Conservation (phyloP, 2,329 filamentous ascomycete genomes). For the Trematosphaeria pertusa region DNA sequence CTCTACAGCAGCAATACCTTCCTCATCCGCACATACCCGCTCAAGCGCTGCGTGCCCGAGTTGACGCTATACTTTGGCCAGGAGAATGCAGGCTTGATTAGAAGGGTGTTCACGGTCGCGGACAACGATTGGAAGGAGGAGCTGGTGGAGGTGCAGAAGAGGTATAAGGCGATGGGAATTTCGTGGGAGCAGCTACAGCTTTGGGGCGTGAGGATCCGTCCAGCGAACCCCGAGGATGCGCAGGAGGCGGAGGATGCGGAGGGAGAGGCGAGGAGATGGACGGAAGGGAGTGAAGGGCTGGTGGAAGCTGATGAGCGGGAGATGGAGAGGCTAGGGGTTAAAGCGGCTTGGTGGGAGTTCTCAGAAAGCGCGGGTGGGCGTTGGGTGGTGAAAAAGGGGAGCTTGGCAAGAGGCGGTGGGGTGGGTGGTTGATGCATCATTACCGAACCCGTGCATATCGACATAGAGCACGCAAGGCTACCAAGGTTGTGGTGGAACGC, state of each 20-base stretch:
- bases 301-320: background rate
- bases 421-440: too few relatives aligned
- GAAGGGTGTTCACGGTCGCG: slow-evolving; percentile 6
- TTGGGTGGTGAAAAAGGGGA: too few relatives aligned
- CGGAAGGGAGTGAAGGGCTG: background rate
- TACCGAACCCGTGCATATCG: too few relatives aligned
- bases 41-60: background rate
- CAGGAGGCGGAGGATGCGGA: background rate
- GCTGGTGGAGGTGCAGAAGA: background rate
- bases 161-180: background rate
- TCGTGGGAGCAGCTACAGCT: background rate
- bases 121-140: background rate
- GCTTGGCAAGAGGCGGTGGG: too few relatives aligned
- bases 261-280: background rate
- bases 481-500: too few relatives aligned
- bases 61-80: slow-evolving; percentile 3
- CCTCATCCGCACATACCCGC: slow-evolving; percentile 4
- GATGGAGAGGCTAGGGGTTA: too few relatives aligned
- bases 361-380: too few relatives aligned
- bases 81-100: slow-evolving; percentile 8
- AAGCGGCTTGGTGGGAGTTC: too few relatives aligned
- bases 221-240: background rate
- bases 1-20: slow-evolving; percentile 14
- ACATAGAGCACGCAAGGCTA: too few relatives aligned
- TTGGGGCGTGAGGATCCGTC: background rate